Evolutionary conservation across 1,284 basidiomycete genomes (phyloP), one percentile per base, ranked within the genome.

Genomic region (Cryptococcus jaspeensis): DNA sequence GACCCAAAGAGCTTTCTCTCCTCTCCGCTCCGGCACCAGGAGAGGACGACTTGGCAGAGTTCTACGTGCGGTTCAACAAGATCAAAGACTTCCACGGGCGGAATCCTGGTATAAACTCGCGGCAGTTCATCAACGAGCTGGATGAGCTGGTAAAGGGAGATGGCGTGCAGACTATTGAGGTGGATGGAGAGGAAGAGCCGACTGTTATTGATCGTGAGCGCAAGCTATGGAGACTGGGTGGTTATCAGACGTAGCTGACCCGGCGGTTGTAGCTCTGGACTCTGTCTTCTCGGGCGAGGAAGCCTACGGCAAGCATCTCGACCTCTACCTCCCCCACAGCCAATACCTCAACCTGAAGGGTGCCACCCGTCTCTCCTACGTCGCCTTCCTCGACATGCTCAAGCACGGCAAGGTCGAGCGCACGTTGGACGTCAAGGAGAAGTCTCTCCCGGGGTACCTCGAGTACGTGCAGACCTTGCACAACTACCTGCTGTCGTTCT

Each of bases 271-370:
- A 95, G 92, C 90, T 53, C 83, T 96, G 55, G 89, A 91, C 58
- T 80, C 90, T 55, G 80, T 94, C 63, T 97, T 97, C 79, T 93
- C 92, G 12, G 96, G 96, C 41, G 95, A 99, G 80, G 96, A 99
- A 75, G 84, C 84, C 38, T 92, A 93, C 62, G 96, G 96, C 48
- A 89, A 90, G 76, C 97, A 95, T 75, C 83, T 99, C 60, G 96
- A 99, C 77, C 77, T 99, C 58, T 92, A 98, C 76, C 80, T 87
- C 51, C 87, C 90, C 59, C 95, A 98, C 71, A 85, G 88, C 46
- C 81, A 87, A 47, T 99, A 90, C 79, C 87, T 87, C 80, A 99
- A 99, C 78, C 76, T 97, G 64, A 91, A 90, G 79, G 83, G 85
- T 62, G 83, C 91, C 52, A 84, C 85, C 56, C 89, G 87, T 74